Evolutionary conservation across 192 early-diverging fungal species (phyloP), one percentile per base, ranked within the genome.

Genomic region (Lunasporangiospora selenospora): DNA sequence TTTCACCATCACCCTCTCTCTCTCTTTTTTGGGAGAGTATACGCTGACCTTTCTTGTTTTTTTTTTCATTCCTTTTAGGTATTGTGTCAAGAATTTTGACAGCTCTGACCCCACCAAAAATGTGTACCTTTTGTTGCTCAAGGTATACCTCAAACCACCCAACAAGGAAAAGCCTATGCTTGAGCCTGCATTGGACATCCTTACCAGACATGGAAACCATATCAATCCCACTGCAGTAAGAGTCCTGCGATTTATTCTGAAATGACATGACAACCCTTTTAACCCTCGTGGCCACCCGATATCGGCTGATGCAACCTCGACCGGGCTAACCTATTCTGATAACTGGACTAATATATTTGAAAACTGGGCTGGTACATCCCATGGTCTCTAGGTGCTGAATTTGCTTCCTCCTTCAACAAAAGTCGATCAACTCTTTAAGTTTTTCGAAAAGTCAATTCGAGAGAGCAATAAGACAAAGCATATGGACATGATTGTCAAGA

Each of bases 401-500:
- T 59, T 86, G 51, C 54, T 88, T 21, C 78, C 78, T 10, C n/a
- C 63, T 12, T 48, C 56, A 8, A 80, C 66, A 24, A 64, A 66
- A 27, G 45, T 80, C 29, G 64, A 75, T 23, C 67, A 80, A 24
- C 49, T 86, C 12, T 83, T 62, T 69, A 76, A 78, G 9, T 88
- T 88, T 49, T 81, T 88, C 56, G 87, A 88, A 64, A 83, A 86
- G 43, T 83, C 82, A 30, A 84, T 84, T 29, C 76, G 85, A 23
- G 82, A 87, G 59, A 82, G 80, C 56, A 85, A 90, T 65, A 81
- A 81, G 44, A 78, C 70, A 16, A 77, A 82, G 18, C 78, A 87
- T 48, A 86, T 82, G 82, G 80, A 87, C 58, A 77, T 84, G 61
- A 77, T 92, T 46, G 88, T 88, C 5, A 87, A 88, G 53, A 91